phyloP scores from a whole-genome alignment of 2,329 filamentous ascomycete species.

The Penicillium fuscoglaucum region DNA sequence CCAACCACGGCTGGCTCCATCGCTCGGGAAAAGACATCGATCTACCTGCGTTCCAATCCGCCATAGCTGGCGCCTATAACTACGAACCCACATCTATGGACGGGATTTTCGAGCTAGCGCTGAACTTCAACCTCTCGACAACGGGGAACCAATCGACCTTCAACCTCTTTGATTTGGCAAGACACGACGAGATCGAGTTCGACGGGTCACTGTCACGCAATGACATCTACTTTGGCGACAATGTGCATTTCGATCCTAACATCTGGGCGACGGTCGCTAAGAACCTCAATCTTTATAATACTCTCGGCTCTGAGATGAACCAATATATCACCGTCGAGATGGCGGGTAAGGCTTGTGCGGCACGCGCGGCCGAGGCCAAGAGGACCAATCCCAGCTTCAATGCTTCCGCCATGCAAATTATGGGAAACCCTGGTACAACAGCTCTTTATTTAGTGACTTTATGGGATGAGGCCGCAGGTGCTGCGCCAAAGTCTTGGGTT shows the following conservation, averaged over 20 bases:
- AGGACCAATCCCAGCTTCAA: neutral
- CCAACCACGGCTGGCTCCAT: slow-evolving; percentile 5
- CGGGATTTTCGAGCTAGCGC: neutral
- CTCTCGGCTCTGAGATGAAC: neutral
- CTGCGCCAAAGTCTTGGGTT: slow-evolving; percentile 1
- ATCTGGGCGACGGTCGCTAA: neutral
- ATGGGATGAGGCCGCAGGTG: neutral
- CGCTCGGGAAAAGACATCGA: slow-evolving; percentile 4
- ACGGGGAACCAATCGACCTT: slow-evolving; percentile 1
- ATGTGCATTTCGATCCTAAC: slow-evolving; percentile 1
- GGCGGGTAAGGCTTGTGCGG: neutral
- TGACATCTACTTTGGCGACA: slow-evolving; percentile 5
- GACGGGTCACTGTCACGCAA: slow-evolving; percentile 1
- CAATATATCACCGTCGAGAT: neutral
- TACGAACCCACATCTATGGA: neutral
- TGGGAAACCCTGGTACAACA: neutral
- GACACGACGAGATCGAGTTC: neutral
- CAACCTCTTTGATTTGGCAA: slow-evolving; percentile 1
- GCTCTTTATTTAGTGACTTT: slow-evolving; percentile 1
- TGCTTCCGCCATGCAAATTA: neutral
- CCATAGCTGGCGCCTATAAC: neutral
- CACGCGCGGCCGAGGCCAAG: neutral
- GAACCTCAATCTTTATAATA: neutral
- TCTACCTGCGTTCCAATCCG: neutral
- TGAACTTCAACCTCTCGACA: neutral